phyloP scores from a whole-genome alignment of 2,329 filamentous ascomycete genomes.

The Penicillium expansum region DNA sequence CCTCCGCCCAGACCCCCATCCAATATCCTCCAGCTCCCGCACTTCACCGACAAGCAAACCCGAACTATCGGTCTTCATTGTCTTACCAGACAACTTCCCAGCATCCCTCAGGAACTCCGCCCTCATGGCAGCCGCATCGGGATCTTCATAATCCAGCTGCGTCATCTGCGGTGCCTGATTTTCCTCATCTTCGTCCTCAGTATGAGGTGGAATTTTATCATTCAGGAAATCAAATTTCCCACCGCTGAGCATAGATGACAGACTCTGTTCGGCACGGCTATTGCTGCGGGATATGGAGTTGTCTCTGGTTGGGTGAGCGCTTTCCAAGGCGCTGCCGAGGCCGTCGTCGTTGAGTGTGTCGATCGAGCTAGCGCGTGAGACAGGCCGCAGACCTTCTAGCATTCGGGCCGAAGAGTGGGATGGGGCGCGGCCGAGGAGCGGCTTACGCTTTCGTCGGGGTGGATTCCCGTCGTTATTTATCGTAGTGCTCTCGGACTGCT shows the following conservation, averaged over 20 bases:
- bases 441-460: slow-evolving; percentile 32
- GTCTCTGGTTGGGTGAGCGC: slow-evolving; percentile 18
- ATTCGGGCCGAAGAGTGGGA: slow-evolving; percentile 38
- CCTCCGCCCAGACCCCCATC: slow-evolving; percentile 37
- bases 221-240: slow-evolving; percentile 34
- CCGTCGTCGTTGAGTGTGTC: slow-evolving; percentile 49
- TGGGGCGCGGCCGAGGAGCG: slow-evolving; percentile 43
- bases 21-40: slow-evolving; percentile 33
- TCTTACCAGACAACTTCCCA: slow-evolving; percentile 43
- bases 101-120: slow-evolving; percentile 51
- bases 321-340: slow-evolving; percentile 38
- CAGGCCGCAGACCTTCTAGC: slow-evolving; percentile 19
- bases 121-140: slow-evolving; percentile 55
- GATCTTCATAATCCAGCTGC: slow-evolving; percentile 49
- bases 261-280: slow-evolving; percentile 29
- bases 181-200: slow-evolving; percentile 31
- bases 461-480: slow-evolving; percentile 19
- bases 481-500: slow-evolving; percentile 22
- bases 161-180: slow-evolving; percentile 44
- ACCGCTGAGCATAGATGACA: slow-evolving; percentile 33
- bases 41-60: slow-evolving; percentile 29
- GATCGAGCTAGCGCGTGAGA: slow-evolving; percentile 50
- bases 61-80: slow-evolving; percentile 13
- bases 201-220: slow-evolving; percentile 20
- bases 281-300: slow-evolving; percentile 27